Base-by-base conservation (phyloP, 2,329 filamentous ascomycete species). In the Thelonectria blattea region DNA sequence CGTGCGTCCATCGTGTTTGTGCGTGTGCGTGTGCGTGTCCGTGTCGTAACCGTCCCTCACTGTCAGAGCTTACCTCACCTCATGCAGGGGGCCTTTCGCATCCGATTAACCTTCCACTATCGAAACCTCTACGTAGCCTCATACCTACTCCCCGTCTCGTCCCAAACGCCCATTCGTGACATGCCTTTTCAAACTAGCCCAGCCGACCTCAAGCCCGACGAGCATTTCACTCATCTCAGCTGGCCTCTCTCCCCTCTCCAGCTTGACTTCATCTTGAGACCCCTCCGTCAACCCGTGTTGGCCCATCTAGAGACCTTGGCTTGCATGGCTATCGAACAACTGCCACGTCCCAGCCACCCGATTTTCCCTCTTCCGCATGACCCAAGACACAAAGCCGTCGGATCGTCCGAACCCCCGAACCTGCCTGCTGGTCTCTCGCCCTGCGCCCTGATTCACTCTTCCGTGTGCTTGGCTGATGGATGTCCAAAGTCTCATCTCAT, bases 21-120 rank as follows among this genome's bases (percentile, higher is more conserved):
- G 18, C 48, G 32, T 51, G 18, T 42, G 42, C 55, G 47, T 57
- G 54, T 18, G 45, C 46, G 52, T 56, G 58, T 56, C 32, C 67
- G 67, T 68, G 65, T 64, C 65, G 66, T 56, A 56, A 49, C 39
- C n/a, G n/a, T n/a, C n/a, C n/a, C n/a, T n/a, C n/a, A n/a, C n/a
- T n/a, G n/a, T n/a, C n/a, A n/a, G n/a, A n/a, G 37, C 22, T 24
- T 41, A 39, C 18, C 22, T 24, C 6, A 39, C 20, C 24, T 52
- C 24, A 53, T 56, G 54, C 46, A 56, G 54, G 54, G 47, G 46
- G 11, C 30, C 27, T 50, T 32, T 34, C 17, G 4, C 49, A n/a
- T 24, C 22, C 3, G 6, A 24, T n/a, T 12, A 20, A 14, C 24
- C 34, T 42, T 41, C 8, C 27, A 42, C 32, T 10, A 27, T 46